Conservation (phyloP, 2,329 filamentous ascomycete species). For the Epichloe sp. region DNA sequence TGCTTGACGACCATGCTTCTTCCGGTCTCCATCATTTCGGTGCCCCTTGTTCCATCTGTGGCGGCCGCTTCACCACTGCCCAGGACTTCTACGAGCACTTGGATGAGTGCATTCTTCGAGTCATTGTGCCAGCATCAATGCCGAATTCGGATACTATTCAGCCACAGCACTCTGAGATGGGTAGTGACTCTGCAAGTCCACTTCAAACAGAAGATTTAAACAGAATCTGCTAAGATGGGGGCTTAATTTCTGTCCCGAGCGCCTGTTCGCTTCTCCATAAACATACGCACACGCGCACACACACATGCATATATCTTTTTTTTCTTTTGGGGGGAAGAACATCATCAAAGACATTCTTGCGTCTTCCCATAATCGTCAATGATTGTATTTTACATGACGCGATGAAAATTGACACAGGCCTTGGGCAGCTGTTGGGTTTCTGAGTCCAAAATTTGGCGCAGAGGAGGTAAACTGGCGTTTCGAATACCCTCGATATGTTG, state of each 20-base stretch:
- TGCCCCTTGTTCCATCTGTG: slow-evolving; percentile 85
- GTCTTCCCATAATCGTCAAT: too few species aligned
- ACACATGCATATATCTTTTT: too few species aligned
- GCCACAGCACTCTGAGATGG: neutral
- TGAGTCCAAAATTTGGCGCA: neutral
- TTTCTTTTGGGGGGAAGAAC: too few species aligned
- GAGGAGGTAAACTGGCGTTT: neutral
- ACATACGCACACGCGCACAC: too few species aligned
- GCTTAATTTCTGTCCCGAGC: too few species aligned
- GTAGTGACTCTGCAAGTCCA: slow-evolving; percentile 1
- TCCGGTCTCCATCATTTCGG: slow-evolving; percentile 23
- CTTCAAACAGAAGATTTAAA: neutral
- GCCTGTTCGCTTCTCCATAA: too few species aligned
- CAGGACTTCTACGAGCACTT: slow-evolving; percentile 98
- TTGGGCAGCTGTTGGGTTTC: neutral
- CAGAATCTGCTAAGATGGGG: neutral
- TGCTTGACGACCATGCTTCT: slow-evolving; percentile 1
- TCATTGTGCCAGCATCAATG: slow-evolving; percentile 33
- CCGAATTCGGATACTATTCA: neutral
- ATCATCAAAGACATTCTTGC: too few species aligned
- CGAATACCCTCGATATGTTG: neutral
- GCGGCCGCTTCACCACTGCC: slow-evolving; percentile 63
- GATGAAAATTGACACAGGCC: too few species aligned
- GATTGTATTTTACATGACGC: too few species aligned
- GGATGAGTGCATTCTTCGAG: slow-evolving; percentile 51